These are phyloP conservation scores for Thermothielavioides terrestris DNA, from an alignment of 495 filamentous ascomycete species.

Conservation along the genomic window DNA sequence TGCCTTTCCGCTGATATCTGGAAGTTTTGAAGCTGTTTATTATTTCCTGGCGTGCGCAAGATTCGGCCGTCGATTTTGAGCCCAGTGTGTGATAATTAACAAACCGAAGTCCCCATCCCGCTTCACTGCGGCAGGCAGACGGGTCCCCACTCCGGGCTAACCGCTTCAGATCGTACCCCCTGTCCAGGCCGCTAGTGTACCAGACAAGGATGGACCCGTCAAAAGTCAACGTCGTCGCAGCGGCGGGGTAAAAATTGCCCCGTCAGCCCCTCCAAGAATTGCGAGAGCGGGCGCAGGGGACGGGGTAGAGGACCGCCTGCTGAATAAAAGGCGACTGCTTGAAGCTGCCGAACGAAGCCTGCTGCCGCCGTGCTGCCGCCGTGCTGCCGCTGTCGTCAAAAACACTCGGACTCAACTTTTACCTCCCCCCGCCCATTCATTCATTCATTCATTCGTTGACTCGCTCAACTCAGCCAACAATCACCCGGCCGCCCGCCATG, in stretches of 20 bases:
- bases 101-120: too few relatives aligned
- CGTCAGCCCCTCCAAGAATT: slow-evolving; percentile 19
- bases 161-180: not conserved
- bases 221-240: slow-evolving; percentile 23
- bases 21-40: too few relatives aligned
- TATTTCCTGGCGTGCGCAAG: too few relatives aligned
- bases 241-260: slow-evolving; percentile 23
- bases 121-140: too few relatives aligned
- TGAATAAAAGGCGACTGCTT: not conserved
- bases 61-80: too few relatives aligned
- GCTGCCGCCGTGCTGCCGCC: too few relatives aligned
- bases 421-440: not conserved
- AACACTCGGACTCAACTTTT: not conserved
- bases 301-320: not conserved
- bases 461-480: too few relatives aligned
- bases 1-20: too few relatives aligned
- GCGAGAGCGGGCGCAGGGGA: not conserved
- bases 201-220: slow-evolving; percentile 1
- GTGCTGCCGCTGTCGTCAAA: too few relatives aligned
- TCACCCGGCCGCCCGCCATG: slow-evolving; percentile 6
- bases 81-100: too few relatives aligned
- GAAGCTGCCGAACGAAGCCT: not conserved
- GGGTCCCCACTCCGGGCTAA: not conserved
- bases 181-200: not conserved
- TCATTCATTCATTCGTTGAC: too few relatives aligned